Evolutionary conservation across 768 basidiomycete genomes (phyloP).

Genomic region (Boletus coccyginus): DNA sequence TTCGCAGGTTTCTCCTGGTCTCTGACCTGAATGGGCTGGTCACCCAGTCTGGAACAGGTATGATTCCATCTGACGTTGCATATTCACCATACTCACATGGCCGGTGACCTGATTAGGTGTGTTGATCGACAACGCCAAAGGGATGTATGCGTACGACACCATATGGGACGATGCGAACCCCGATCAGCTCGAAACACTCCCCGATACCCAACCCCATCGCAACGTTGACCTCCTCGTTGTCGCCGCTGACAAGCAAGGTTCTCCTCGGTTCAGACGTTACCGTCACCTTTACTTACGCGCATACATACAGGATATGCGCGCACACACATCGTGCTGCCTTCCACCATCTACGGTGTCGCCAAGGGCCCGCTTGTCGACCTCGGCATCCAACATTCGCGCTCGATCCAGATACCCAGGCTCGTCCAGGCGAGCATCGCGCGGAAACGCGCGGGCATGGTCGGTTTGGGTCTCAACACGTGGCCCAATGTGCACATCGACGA

Average conservation of each 20-base stretch:
- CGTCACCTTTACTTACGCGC: not conserved
- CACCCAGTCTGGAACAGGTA: slow-evolving; percentile 48
- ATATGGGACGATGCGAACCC: slow-evolving; percentile 50
- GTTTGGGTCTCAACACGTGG: slow-evolving; percentile 58
- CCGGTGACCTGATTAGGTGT: slow-evolving; percentile 30
- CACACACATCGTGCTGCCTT: slow-evolving; percentile 45
- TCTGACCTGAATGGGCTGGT: not conserved
- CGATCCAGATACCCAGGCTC: slow-evolving; percentile 50
- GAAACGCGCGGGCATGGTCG: slow-evolving; percentile 53
- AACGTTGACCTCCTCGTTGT: slow-evolving; percentile 47
- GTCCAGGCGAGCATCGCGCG: slow-evolving; percentile 44
- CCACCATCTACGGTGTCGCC: slow-evolving; percentile 58
- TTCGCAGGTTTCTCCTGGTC: not conserved
- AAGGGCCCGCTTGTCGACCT: slow-evolving; percentile 44
- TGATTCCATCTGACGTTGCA: not conserved
- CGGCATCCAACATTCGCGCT: slow-evolving; percentile 44
- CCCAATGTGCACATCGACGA: slow-evolving; percentile 56
- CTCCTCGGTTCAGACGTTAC: not conserved
- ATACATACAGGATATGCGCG: not conserved
- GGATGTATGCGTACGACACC: slow-evolving; percentile 33
- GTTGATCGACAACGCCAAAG: slow-evolving; percentile 42
- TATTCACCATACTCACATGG: not conserved
- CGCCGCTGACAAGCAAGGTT: slow-evolving; percentile 37
- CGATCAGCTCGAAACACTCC: slow-evolving; percentile 43
- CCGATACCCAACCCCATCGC: slow-evolving; percentile 44